phyloP scores from a whole-genome alignment of 2,329 filamentous ascomycete genomes.

The Elsinoe australis region DNA sequence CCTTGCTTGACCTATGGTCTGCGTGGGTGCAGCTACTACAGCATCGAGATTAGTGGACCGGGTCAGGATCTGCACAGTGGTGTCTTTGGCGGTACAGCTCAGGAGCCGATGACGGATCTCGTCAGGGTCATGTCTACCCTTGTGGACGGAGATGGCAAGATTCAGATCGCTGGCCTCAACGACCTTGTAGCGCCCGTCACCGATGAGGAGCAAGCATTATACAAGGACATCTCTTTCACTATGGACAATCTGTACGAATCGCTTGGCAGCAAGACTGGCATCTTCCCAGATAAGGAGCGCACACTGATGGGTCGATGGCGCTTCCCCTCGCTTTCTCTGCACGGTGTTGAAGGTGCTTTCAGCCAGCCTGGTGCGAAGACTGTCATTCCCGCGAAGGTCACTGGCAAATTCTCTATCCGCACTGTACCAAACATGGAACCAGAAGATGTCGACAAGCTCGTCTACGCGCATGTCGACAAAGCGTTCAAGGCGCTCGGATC shows the following conservation, averaged over 20 bases:
- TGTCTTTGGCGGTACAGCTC: constrained; percentile 91
- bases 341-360: constrained; percentile 93
- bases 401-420: constrained; percentile 96
- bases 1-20: constrained; percentile 96
- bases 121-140: constrained; percentile 72
- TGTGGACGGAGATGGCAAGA: constrained; percentile 85
- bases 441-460: constrained; percentile 74
- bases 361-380: constrained; percentile 92
- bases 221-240: constrained; percentile 82
- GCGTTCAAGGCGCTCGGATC: constrained; percentile 79
- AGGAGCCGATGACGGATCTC: constrained; percentile 98
- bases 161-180: constrained; percentile 85
- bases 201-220: constrained; percentile 78
- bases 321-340: constrained; percentile 85
- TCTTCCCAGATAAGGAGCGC: constrained; percentile 78
- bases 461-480: constrained; percentile 74
- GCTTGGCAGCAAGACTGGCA: constrained; percentile 78
- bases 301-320: constrained; percentile 96
- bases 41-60: constrained; percentile 79
- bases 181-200: constrained; percentile 88
- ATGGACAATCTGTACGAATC: constrained; percentile 95
- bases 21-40: constrained; percentile 97
- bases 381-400: constrained; percentile 95
- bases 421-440: constrained; percentile 98
- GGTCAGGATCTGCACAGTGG: constrained; percentile 92